Evolutionary conservation across 306 rosid genomes (phyloP).

Genomic region (Malus sieversii): DNA sequence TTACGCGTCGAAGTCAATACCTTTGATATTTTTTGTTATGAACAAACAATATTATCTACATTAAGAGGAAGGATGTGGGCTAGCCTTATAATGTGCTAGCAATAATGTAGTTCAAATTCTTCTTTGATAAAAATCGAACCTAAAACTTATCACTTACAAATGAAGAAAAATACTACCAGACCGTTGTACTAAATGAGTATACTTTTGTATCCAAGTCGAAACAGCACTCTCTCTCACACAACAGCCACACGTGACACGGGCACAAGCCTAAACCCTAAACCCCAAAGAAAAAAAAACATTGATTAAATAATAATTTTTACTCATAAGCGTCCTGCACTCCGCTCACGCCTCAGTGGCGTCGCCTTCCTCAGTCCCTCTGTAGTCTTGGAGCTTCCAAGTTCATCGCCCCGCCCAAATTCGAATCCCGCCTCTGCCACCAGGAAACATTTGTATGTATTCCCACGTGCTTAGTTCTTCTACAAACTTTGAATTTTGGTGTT

Average conservation of each 20-base stretch:
- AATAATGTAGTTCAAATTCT: fast-evolving
- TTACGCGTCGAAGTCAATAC: too few species aligned
- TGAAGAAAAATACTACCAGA: fast-evolving
- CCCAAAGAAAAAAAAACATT: neutral
- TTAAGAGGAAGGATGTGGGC: fast-evolving
- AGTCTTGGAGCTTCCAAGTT: neutral
- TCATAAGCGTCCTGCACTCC: neutral
- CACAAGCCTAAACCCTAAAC: neutral
- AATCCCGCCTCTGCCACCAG: neutral
- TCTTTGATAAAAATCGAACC: fast-evolving
- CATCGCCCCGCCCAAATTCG: neutral
- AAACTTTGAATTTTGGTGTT: neutral
- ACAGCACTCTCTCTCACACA: too few species aligned
- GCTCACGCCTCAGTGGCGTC: neutral
- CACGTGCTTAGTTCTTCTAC: neutral
- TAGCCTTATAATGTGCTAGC: fast-evolving
- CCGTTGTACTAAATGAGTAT: fast-evolving
- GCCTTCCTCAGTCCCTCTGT: neutral
- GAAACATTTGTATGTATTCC: neutral
- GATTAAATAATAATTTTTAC: too few species aligned
- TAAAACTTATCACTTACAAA: too few species aligned
- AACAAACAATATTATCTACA: too few species aligned
- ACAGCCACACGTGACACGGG: neutral
- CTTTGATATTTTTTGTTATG: too few species aligned
- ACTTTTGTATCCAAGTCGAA: too few species aligned